phyloP scores from a whole-genome alignment of 2,329 filamentous ascomycete genomes.

The Pseudogymnoascus sp. region DNA sequence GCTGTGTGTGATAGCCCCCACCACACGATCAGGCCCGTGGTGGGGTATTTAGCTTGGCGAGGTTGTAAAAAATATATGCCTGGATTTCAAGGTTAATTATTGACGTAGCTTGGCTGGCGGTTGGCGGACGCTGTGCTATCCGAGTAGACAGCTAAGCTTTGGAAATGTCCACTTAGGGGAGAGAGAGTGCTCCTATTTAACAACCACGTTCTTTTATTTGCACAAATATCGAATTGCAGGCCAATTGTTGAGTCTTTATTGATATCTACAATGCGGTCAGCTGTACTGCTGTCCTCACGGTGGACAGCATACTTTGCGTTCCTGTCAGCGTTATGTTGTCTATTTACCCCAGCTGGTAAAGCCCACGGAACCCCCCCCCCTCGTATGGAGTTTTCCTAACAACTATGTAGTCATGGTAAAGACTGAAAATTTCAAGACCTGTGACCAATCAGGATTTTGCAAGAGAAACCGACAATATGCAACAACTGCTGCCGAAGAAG shows the following conservation, averaged over 20 bases:
- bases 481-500: slow-evolving; percentile 61
- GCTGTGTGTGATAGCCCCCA: slow-evolving; percentile 6
- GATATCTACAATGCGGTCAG: slow-evolving; percentile 9
- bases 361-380: background rate
- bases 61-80: background rate
- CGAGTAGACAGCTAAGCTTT: slow-evolving; percentile 10
- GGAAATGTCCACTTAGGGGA: slow-evolving; percentile 1
- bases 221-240: background rate
- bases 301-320: slow-evolving; percentile 61
- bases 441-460: slow-evolving; percentile 92
- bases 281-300: slow-evolving; percentile 43
- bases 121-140: background rate
- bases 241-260: slow-evolving; percentile 4
- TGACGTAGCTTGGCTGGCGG: background rate
- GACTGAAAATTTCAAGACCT: slow-evolving; percentile 95
- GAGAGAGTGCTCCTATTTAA: slow-evolving; percentile 8
- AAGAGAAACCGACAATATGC: slow-evolving; percentile 88
- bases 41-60: slow-evolving; percentile 7
- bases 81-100: background rate
- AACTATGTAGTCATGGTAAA: slow-evolving; percentile 66
- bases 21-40: background rate
- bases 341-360: slow-evolving; percentile 59
- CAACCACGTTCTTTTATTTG: slow-evolving; percentile 6
- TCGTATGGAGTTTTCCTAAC: slow-evolving; percentile 11
- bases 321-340: slow-evolving; percentile 48